Percentiles rank a stretch among this genome's conserved stretches.
Evolutionary conservation across 176 grass and related monocot genomes (phyloP).

Genomic region (Rhipidocladum racemiflorum): DNA sequence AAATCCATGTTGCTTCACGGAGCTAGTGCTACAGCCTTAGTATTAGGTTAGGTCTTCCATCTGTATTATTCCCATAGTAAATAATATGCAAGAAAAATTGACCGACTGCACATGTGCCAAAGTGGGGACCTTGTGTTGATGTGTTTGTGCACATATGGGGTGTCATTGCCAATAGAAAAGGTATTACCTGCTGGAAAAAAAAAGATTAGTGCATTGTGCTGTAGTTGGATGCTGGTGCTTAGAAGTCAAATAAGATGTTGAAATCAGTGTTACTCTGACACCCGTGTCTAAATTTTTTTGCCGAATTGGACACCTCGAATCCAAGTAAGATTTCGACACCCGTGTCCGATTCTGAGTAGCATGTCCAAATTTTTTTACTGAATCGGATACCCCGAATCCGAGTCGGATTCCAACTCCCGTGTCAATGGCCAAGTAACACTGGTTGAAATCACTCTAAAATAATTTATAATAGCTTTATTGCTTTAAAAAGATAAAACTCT

Average conservation of each 20-base stretch:
- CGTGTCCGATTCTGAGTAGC: too few relatives aligned
- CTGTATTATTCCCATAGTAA: background rate
- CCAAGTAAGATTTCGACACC: too few relatives aligned
- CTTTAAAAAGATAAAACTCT: background rate
- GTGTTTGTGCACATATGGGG: background rate
- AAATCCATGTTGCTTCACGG: background rate
- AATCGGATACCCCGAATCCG: too few relatives aligned
- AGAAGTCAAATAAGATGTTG: background rate
- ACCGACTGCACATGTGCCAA: background rate
- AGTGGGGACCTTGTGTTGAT: background rate
- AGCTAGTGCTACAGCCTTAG: background rate
- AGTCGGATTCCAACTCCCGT: too few relatives aligned
- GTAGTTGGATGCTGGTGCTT: background rate
- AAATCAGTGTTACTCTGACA: background rate
- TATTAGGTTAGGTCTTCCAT: background rate
- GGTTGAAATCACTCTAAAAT: background rate
- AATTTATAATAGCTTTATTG: background rate
- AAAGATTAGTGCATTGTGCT: background rate
- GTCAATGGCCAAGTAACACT: too few relatives aligned
- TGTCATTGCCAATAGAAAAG: background rate
- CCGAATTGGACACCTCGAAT: too few relatives aligned
- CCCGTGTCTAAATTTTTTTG: too few relatives aligned
- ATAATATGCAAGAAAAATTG: background rate
- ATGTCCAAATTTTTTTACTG: too few relatives aligned
- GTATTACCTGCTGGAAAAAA: background rate